Base-by-base conservation (phyloP, 2,329 filamentous ascomycete genomes). In the Decorospora gaudefroyi region DNA sequence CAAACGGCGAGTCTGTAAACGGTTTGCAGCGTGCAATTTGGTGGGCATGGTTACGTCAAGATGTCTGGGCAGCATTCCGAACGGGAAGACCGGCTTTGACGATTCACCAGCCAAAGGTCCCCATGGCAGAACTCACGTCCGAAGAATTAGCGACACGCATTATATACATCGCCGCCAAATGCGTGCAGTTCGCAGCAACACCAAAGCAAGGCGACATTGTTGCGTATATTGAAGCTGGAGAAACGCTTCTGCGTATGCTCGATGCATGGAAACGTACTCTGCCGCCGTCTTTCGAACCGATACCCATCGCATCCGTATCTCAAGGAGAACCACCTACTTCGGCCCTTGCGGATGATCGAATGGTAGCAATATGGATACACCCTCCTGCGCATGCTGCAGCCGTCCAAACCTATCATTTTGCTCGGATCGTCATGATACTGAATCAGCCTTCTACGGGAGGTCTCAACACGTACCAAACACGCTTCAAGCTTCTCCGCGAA, bases 41-140 rank as follows among this genome's bases (percentile, higher is more conserved):
- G 82, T 86, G 83, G 82, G 77, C 79, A 0, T 85, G 82, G 82
- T 67, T 85, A 4, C 72, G 80, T 16, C 82, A 86, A 59, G 82
- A 86, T 56, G 74, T 83, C 0, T 85, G 82, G 81, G 82, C 80
- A 2, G 81, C 82, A 0, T 83, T 84, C 50, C 73, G 80, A 0
- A 81, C 84, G 52, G 73, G 74, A 15, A 69, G 82, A 4, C 74
- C 76, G 3, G 75, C 76, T 5, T 76, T 83, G 51, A 83, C 75
- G 29, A 81, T 82, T 39, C 84, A 81, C 76, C 73, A 72, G 33
- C 80, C 80, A 0, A 76, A 71, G 5, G 77, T 75, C 40, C 65
- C 71, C 0, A 76, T 78, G 36, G 57, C 68, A 1, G 70, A 73
- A 3, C 70, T 84, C 29, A 72, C 72, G 7, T 70, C 74, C 0